Percentiles rank a stretch among this genome's conserved stretches.
phyloP scores from a whole-genome alignment of 495 filamentous ascomycete genomes.

The Annulohypoxylon maeteangense region DNA sequence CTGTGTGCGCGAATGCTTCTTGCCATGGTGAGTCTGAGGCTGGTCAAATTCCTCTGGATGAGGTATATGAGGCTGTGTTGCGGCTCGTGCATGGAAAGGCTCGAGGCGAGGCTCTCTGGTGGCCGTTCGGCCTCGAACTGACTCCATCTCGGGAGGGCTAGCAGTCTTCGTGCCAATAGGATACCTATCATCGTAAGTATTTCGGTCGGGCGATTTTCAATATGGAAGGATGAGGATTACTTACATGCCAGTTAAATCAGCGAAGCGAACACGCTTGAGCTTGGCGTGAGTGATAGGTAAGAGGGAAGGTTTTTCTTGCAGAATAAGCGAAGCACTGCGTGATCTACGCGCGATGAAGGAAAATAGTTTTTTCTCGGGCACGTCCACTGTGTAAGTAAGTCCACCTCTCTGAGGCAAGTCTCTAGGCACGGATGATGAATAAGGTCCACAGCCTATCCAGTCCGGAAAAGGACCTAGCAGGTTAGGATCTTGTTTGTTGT shows the following conservation, averaged over 20 bases:
- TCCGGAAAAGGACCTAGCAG: conserved; percentile 1
- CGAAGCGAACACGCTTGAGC: background rate
- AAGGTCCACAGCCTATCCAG: background rate
- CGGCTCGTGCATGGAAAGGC: conserved; percentile 9
- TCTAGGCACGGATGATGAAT: background rate
- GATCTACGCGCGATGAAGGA: background rate
- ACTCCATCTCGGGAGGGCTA: background rate
- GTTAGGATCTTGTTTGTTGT: conserved; percentile 6
- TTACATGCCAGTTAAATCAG: conserved; percentile 16
- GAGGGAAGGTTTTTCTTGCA: background rate
- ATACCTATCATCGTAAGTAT: conserved; percentile 27
- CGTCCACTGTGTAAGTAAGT: background rate
- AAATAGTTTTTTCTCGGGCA: background rate
- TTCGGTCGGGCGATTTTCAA: background rate
- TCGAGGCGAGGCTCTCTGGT: background rate
- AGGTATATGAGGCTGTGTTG: background rate
- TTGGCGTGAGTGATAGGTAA: background rate
- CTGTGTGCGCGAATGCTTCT: background rate
- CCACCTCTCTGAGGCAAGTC: background rate
- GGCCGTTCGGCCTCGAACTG: background rate
- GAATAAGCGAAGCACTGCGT: background rate
- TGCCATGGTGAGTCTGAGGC: background rate
- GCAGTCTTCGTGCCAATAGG: background rate
- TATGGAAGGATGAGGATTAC: background rate
- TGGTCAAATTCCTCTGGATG: background rate